Evolutionary conservation across 192 early-diverging fungal genomes (phyloP), one percentile per base, ranked within the genome.

Genomic region (Dissophora ornata): DNA sequence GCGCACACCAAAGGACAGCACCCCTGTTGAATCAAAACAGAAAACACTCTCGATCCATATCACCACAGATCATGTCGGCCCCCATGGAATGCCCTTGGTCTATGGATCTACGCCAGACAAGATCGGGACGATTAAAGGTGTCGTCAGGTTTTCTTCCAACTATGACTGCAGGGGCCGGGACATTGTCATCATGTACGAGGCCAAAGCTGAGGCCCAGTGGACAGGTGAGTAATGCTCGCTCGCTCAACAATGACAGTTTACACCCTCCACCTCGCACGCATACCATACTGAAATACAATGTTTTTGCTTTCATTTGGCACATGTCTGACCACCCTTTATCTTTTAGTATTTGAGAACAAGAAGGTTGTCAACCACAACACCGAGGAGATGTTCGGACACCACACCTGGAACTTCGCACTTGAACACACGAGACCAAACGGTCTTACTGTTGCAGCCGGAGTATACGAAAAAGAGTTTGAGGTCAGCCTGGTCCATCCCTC

Each of bases 71-170:
- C 59, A 77, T 42, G 34, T 57, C 6, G 73, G 73, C 21, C 73
- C 73, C 0, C 41, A 62, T 34, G 65, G 65, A 0, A 62, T 67
- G 52, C 73, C 73, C 9, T 64, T 77, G 15, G 57, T 77, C 16
- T 77, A 77, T 36, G 73, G 73, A 12, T 77, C 73, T 3, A 77
- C 73, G 0, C 65, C 65, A 11, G 73, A 77, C 38, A 77, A 51
- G 9, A 24, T 61, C 25, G 73, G 73, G 5, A 41, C 51, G 5
- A 67, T 77, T 26, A 67, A 49, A 45, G 73, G 73, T 59, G 41
- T 33, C 3, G 73, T 77, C 25, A 66, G 44, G 21, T 77, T 77
- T 30, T 52, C 58, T 12, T 40, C 48, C 29, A 67, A 62, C 21
- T 62, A 67, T n/a, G 64, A 67, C 38, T 77, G 73, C 40, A 57